Evolutionary conservation across 129 eudicot genomes (phyloP).

Genomic region (Ambrosia trifida): DNA sequence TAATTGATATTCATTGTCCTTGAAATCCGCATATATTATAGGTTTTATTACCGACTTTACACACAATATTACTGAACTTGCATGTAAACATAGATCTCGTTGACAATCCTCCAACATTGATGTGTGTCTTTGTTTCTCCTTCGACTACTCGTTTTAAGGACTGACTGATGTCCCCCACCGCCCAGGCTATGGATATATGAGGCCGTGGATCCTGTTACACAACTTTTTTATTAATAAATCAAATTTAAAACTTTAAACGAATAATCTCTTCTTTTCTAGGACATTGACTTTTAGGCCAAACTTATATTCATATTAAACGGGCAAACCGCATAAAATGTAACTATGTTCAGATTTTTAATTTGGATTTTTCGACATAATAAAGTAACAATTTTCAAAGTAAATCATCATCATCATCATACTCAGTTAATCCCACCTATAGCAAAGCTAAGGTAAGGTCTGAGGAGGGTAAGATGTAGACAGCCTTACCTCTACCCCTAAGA

Average conservation of each 20-base stretch:
- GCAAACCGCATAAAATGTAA: background rate
- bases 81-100: slow-evolving; percentile 56
- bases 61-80: slow-evolving; percentile 62
- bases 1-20: slow-evolving; percentile 35
- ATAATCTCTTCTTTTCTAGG: background rate
- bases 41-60: slow-evolving; percentile 65
- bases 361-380: no score
- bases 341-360: no score
- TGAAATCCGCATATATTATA: slow-evolving; percentile 67
- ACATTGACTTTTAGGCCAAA: background rate
- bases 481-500: no score
- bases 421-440: no score
- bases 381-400: no score
- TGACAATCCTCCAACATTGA: slow-evolving; percentile 34
- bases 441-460: no score
- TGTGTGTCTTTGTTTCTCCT: slow-evolving; percentile 52
- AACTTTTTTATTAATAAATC: background rate
- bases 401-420: no score
- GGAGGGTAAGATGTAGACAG: no score
- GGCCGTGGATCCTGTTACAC: slow-evolving; percentile 81
- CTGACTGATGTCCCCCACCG: slow-evolving; percentile 62
- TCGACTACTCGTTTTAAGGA: slow-evolving; percentile 57
- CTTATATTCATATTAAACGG: slow-evolving; percentile 2
- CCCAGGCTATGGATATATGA: slow-evolving; percentile 94
- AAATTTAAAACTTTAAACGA: background rate